Percentiles rank a stretch among this genome's conserved stretches.
phyloP scores from a whole-genome alignment of 768 basidiomycete genomes.

The Boletus rubropictus region DNA sequence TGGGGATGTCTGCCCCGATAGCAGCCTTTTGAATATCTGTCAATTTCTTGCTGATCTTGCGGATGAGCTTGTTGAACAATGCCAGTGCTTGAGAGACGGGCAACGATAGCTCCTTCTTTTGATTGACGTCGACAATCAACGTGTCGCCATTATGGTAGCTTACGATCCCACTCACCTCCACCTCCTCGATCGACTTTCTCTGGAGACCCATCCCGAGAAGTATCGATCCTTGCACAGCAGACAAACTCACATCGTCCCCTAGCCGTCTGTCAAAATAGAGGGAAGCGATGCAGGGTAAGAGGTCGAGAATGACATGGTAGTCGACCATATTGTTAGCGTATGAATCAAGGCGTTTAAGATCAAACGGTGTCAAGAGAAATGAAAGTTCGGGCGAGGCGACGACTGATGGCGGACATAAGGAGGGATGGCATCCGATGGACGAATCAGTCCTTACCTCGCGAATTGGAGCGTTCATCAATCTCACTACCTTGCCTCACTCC shows the following conservation, averaged over 20 bases:
- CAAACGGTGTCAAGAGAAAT: constrained; percentile 78
- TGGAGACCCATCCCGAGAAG: constrained; percentile 86
- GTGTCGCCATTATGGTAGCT: not conserved
- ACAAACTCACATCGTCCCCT: constrained; percentile 60
- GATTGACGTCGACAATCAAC: constrained; percentile 1
- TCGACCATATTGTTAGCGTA: constrained; percentile 96
- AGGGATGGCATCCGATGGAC: not conserved
- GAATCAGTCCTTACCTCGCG: constrained; percentile 31
- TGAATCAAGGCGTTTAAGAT: constrained; percentile 90
- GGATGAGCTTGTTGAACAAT: constrained; percentile 84
- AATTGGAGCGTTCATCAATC: constrained; percentile 24
- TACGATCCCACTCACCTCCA: constrained; percentile 55
- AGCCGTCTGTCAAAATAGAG: constrained; percentile 79
- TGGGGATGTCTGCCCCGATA: constrained; percentile 58
- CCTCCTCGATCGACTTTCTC: constrained; percentile 80
- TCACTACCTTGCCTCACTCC: constrained; percentile 46
- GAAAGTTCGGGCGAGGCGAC: constrained; percentile 43
- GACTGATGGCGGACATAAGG: constrained; percentile 6
- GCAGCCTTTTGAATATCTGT: constrained; percentile 75
- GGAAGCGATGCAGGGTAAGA: constrained; percentile 75
- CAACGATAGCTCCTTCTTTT: constrained; percentile 69
- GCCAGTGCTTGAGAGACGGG: constrained; percentile 86
- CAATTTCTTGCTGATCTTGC: constrained; percentile 73
- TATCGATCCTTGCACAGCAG: constrained; percentile 88
- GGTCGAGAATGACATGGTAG: constrained; percentile 92